Base-by-base conservation (phyloP, 31 red algal species). In the Porphyra umbilicalis region DNA sequence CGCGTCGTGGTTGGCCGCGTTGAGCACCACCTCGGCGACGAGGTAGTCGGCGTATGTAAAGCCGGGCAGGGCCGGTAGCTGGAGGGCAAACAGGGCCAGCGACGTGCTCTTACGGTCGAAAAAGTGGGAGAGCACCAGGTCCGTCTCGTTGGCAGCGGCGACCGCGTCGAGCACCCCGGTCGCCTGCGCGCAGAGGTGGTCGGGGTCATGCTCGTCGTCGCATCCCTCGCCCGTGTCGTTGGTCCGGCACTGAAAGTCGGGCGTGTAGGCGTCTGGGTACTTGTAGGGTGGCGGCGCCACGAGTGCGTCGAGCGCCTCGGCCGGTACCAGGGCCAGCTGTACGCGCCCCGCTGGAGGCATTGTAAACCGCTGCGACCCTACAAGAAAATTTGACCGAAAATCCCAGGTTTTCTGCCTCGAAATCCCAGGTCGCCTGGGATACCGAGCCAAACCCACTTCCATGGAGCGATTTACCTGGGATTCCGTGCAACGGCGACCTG, bases 91-190 rank as follows among this genome's bases (percentile, higher is more conserved):
- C 13, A 34, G 3, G 20, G 77, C 31, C 6, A 84, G 0, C 0
- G 82, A 84, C 35, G 6, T 5, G 68, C 20, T 3, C 29, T 80
- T 80, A n/a, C 77, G 34, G 76, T 84, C 82, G 33, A 84, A 84
- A 10, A 77, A 33, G 34, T 76, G 42, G 42, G 18, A 18, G 42
- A 46, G 42, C 10, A 16, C 1, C 14, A 10, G 42, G 5, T 16
- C 14, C 14, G 14, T 10, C 1, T 10, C 14, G 5, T 10, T 7
- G 10, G 18, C 2, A 16, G 13, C 10, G 14, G 42, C 42, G 1
- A 10, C 42, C 42, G 42, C 42, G 1, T 9, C 42, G 14, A 46
- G 10, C 42, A 46, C 42, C 42, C 10, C 42, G 14, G 14, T 10
- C 14, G 42, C 42, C 42, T 9, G 10, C 14, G 13, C 42, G 8